Base-by-base conservation (phyloP, 2,329 filamentous ascomycete genomes). In the Fusarium piperis region DNA sequence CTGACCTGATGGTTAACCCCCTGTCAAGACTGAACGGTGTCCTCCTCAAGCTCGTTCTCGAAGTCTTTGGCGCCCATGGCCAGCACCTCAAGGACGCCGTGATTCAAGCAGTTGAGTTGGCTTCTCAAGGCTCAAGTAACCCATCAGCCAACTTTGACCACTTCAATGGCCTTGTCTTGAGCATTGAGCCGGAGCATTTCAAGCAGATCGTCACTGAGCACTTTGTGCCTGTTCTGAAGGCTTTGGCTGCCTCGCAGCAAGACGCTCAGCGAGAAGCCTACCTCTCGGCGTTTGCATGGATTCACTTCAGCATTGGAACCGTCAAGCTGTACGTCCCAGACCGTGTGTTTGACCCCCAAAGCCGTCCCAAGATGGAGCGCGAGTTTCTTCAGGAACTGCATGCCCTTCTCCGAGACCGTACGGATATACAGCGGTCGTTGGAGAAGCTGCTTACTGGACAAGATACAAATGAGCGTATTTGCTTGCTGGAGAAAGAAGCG, bases 301-400 rank as follows among this genome's bases (percentile, higher is more conserved):
- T 94, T 30, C 86, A 92, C 57, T 90, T 97, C 67, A 92, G 93
- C 2, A 81, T 95, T 20, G 91, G 91, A 16, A 89, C 92, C 39
- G 85, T 98, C 53, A 88, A 89, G 68, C 85, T 98, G 3, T 98
- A 95, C 77, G 90, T 98, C 3, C 95, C 97, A 0, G 92, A 97
- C 79, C 91, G 92, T 72, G 88, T 93, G 4, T 96, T 95, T 76
- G 96, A 99, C 79, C 96, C 96, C 1, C 88, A 91, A 65, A 84
- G 91, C 64, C 85, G 88, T 58, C 88, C 89, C 6, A 84, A 88
- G 58, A 87, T 97, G 18, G 91, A 94, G 74, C 88, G 89, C 20
- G 83, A 86, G 46, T 88, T 87, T 59, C 85, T 87, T 60, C 78
- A 85, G 46, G 84, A 90, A 63, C 85, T 92, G 39, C 87, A 88